Conservation (phyloP, 2,329 filamentous ascomycete species). For the Pseudogymnoascus sp. region DNA sequence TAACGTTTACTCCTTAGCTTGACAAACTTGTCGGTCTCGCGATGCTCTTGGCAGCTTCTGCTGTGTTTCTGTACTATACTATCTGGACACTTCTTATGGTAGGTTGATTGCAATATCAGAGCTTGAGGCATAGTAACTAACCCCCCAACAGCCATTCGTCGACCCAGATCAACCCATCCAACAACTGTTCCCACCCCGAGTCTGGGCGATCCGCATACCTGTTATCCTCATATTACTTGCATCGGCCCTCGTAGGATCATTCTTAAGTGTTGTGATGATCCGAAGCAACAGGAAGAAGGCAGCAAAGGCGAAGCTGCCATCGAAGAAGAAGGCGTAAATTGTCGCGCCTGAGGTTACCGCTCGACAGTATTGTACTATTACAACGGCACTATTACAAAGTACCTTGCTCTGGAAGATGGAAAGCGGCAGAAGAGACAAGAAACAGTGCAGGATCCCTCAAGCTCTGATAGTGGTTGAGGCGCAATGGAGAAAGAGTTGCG, state of each 20-base stretch:
- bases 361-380: constrained; percentile 2
- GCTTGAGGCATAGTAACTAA: constrained; percentile 13
- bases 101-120: constrained; percentile 59
- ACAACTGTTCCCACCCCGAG: constrained; percentile 88
- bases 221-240: constrained; percentile 91
- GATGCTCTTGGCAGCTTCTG: constrained; percentile 67
- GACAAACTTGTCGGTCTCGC: constrained; percentile 75
- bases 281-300: constrained; percentile 97
- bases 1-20: constrained; percentile 50
- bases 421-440: background rate
- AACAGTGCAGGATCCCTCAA: background rate
- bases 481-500: background rate
- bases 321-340: constrained; percentile 69
- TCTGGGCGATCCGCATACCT: constrained; percentile 97
- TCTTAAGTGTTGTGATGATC: constrained; percentile 97
- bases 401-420: background rate
- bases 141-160: constrained; percentile 72
- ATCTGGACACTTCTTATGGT: constrained; percentile 98
- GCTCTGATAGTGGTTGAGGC: background rate
- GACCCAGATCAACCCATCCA: constrained; percentile 90
- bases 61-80: constrained; percentile 84
- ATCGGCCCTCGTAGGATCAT: constrained; percentile 89
- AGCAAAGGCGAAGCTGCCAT: constrained; percentile 79
- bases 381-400: background rate
- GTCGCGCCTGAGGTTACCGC: background rate